These are phyloP conservation scores for Excoecaria agallocha DNA, from an alignment of 345 rosid species.

Conservation along the genomic window DNA sequence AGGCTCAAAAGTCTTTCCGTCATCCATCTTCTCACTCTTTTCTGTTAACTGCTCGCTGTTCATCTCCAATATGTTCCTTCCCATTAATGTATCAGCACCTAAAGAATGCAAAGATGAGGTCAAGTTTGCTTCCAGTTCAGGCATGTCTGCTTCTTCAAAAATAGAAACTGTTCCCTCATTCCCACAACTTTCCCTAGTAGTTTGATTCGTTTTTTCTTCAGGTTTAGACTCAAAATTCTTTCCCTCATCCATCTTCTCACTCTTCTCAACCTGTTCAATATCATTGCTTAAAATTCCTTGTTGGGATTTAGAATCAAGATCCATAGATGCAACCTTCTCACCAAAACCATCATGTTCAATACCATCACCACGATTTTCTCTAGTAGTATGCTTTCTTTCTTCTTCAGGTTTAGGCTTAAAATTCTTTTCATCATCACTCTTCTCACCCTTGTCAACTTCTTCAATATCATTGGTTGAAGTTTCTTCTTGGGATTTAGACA, in stretches of 20 bases:
- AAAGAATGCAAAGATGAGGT: constrained; percentile 30
- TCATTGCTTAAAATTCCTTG: constrained; percentile 19
- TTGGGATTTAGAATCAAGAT: constrained; percentile 15
- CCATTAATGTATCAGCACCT: constrained; percentile 18
- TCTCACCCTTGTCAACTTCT: constrained; percentile 17
- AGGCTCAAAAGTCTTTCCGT: constrained; percentile 20
- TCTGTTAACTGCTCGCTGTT: background rate
- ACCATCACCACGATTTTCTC: constrained; percentile 22
- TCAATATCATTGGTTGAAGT: constrained; percentile 20
- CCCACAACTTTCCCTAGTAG: constrained; percentile 25
- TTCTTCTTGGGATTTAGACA: constrained; percentile 15
- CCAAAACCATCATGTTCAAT: constrained; percentile 11
- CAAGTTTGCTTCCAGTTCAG: constrained; percentile 39
- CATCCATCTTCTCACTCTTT: constrained; percentile 21
- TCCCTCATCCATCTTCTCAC: constrained; percentile 20
- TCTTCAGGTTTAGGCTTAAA: constrained; percentile 28
- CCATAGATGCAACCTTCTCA: constrained; percentile 11
- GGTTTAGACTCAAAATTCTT: constrained; percentile 23
- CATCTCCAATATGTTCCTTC: too few species aligned
- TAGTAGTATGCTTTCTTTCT: constrained; percentile 23
- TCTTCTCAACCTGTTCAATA: constrained; percentile 20
- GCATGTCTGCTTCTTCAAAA: constrained; percentile 53
- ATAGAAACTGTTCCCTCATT: constrained; percentile 41
- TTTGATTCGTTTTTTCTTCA: constrained; percentile 28
- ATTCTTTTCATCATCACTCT: constrained; percentile 20